phyloP scores from a whole-genome alignment of 495 filamentous ascomycete genomes.

The Xylaria longipes region DNA sequence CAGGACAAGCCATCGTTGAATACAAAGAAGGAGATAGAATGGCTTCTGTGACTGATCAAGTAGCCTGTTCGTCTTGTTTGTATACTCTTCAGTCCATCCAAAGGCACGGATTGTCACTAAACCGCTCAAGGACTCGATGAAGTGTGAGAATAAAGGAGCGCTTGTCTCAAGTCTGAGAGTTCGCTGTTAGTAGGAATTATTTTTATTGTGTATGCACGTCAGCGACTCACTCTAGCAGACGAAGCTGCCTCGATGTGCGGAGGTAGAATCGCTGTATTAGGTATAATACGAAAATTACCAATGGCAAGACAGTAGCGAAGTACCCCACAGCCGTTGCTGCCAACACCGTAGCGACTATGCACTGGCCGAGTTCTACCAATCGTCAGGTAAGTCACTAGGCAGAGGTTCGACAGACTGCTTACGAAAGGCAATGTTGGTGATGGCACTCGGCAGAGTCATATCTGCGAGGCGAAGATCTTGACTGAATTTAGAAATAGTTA shows the following conservation, averaged over 20 bases:
- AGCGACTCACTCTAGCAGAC: conserved; percentile 54
- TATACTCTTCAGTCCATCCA: conserved; percentile 57
- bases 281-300: conserved; percentile 48
- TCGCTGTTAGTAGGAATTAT: conserved; percentile 27
- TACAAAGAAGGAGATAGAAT: conserved; percentile 63
- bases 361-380: conserved; percentile 18
- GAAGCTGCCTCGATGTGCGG: conserved; percentile 64
- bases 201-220: conserved; percentile 2
- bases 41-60: conserved; percentile 64
- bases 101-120: conserved; percentile 62
- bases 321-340: conserved; percentile 29
- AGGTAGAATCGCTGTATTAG: conserved; percentile 65
- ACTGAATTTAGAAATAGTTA: conserved; percentile 8
- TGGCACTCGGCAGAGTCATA: conserved; percentile 7
- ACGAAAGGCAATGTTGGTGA: conserved; percentile 18
- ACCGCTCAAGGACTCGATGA: conserved; percentile 56
- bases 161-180: conserved; percentile 15
- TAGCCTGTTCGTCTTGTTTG: conserved; percentile 51
- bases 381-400: not conserved
- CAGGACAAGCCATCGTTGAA: conserved; percentile 61
- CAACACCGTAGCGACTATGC: conserved; percentile 26
- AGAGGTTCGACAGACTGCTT: not conserved
- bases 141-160: conserved; percentile 45
- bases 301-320: conserved; percentile 30
- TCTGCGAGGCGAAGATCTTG: conserved; percentile 22